A percentile compares a stretch with the other conserved stretches of the same genome.
Evolutionary conservation across 2,329 filamentous ascomycete genomes (phyloP).

Genomic region (Penicillium sp.): DNA sequence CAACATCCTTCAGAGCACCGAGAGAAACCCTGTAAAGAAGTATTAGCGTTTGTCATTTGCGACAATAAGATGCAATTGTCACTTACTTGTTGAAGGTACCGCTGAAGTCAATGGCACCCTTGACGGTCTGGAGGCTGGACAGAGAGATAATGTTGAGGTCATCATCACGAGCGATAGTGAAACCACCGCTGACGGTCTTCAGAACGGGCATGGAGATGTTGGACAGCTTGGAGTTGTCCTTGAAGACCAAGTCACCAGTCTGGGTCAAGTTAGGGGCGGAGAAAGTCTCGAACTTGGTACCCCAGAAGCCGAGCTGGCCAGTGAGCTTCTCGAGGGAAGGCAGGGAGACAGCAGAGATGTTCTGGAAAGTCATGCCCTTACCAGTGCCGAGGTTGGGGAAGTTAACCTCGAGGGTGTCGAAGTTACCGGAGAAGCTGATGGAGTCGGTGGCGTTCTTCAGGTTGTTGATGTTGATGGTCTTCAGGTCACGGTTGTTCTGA

Average conservation of each 20-base stretch:
- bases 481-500: constrained; percentile 85
- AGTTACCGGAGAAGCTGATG: constrained; percentile 79
- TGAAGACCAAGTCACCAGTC: constrained; percentile 57
- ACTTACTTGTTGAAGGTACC: constrained; percentile 83
- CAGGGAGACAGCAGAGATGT: constrained; percentile 71
- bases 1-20: constrained; percentile 66
- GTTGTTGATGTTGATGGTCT: constrained; percentile 70
- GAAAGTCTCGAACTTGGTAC: constrained; percentile 59
- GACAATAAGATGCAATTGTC: neutral
- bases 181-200: constrained; percentile 70
- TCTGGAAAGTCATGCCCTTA: constrained; percentile 78
- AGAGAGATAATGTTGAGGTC: constrained; percentile 67
- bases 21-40: constrained; percentile 63
- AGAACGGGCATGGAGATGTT: constrained; percentile 78
- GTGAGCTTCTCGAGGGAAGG: constrained; percentile 73
- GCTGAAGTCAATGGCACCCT: constrained; percentile 79
- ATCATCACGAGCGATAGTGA: constrained; percentile 91
- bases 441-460: constrained; percentile 72
- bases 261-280: constrained; percentile 49
- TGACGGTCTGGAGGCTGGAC: constrained; percentile 66
- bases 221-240: constrained; percentile 57
- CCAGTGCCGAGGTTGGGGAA: constrained; percentile 79
- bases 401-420: constrained; percentile 66
- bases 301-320: constrained; percentile 80
- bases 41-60: constrained; percentile 33